A percentile compares a stretch with the other conserved stretches of the same genome.
phyloP scores from a whole-genome alignment of 2,329 filamentous ascomycete genomes.

The Talaromyces sp. region DNA sequence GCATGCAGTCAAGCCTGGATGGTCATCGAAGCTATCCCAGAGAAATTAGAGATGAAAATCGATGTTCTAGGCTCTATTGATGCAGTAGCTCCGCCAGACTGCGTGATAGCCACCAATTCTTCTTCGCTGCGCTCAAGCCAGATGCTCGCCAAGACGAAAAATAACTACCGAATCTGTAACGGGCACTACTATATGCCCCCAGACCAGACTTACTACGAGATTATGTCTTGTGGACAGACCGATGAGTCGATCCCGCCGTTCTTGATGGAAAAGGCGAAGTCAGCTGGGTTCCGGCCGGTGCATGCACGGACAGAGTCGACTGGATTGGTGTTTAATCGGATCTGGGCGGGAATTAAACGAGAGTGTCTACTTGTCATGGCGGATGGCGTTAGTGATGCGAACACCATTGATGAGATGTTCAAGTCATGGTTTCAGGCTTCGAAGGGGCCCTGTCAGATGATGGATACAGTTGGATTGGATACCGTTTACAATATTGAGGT shows the following conservation, averaged over 20 bases:
- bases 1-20: constrained; percentile 20
- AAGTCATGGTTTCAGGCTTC: constrained; percentile 22
- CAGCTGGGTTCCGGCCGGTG: constrained; percentile 20
- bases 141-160: constrained; percentile 21
- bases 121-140: constrained; percentile 20
- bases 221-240: constrained; percentile 23
- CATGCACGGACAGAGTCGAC: constrained; percentile 20
- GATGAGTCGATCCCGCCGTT: constrained; percentile 22
- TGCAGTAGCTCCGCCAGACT: constrained; percentile 15
- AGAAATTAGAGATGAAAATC: constrained; percentile 22
- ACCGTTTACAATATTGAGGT: constrained; percentile 26
- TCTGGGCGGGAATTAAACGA: constrained; percentile 23
- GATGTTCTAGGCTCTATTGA: constrained; percentile 17
- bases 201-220: constrained; percentile 20
- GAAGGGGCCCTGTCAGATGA: constrained; percentile 26
- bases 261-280: constrained; percentile 19
- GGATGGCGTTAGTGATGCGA: constrained; percentile 21
- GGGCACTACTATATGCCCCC: constrained; percentile 27
- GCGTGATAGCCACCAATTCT: constrained; percentile 21
- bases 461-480: constrained; percentile 27
- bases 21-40: constrained; percentile 21
- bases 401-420: constrained; percentile 24
- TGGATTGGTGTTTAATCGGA: constrained; percentile 22
- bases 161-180: constrained; percentile 27
- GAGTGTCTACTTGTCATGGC: constrained; percentile 22